Percentiles rank a stretch among this genome's conserved stretches.
phyloP scores from a whole-genome alignment of 2,329 filamentous ascomycete species.

The Botrytis hyacinthi region DNA sequence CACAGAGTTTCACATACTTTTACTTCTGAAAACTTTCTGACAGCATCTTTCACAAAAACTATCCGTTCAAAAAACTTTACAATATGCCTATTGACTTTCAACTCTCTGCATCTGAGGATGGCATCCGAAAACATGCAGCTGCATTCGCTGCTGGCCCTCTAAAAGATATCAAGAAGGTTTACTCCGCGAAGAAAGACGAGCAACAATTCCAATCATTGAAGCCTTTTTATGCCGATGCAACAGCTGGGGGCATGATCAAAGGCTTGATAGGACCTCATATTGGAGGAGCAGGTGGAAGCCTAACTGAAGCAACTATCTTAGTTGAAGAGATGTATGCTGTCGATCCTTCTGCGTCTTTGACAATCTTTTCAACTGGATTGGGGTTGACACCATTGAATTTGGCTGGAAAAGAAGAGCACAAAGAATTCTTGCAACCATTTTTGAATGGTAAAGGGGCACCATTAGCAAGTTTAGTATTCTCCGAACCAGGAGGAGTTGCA shows the following conservation, averaged over 20 bases:
- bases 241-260: constrained; percentile 47
- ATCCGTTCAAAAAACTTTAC: not conserved
- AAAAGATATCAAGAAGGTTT: constrained; percentile 31
- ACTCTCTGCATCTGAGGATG: constrained; percentile 35
- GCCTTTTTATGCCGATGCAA: constrained; percentile 47
- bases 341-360: constrained; percentile 50
- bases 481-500: constrained; percentile 50
- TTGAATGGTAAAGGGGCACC: constrained; percentile 46
- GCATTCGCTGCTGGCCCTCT: constrained; percentile 36
- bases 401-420: constrained; percentile 42
- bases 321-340: constrained; percentile 54
- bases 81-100: constrained; percentile 36
- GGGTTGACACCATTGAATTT: constrained; percentile 52
- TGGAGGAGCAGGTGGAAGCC: constrained; percentile 45
- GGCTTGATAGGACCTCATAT: constrained; percentile 46
- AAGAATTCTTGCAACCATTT: constrained; percentile 49
- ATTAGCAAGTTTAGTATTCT: constrained; percentile 51
- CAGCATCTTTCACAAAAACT: not conserved
- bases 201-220: constrained; percentile 49
- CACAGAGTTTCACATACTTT: not conserved
- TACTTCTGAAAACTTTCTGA: not conserved
- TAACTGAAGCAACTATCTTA: constrained; percentile 50
- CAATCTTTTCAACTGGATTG: constrained; percentile 51
- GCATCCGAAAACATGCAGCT: constrained; percentile 35
- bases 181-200: constrained; percentile 30